A percentile compares a stretch with the other conserved stretches of the same genome.
Conservation (phyloP, 106 monocot genomes). For the Hemerocallis citrina region DNA sequence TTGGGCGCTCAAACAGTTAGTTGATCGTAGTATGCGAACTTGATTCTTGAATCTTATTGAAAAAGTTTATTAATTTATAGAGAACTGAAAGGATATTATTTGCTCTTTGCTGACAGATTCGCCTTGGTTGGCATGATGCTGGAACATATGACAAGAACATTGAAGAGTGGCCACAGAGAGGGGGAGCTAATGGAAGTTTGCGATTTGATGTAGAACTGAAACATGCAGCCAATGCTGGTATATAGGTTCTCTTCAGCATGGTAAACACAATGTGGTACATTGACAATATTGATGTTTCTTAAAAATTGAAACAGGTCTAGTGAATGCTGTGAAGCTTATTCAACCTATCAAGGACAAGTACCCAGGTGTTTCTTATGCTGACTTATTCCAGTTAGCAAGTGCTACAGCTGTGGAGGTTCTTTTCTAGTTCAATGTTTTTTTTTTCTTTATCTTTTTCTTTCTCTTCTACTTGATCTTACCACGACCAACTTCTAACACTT, state of each 20-base stretch:
- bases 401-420: constrained; percentile 90
- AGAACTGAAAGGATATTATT: not conserved
- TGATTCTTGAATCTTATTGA: too few species aligned
- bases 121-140: constrained; percentile 96
- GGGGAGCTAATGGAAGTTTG: constrained; percentile 96
- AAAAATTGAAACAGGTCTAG: constrained; percentile 52
- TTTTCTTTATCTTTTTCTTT: not conserved
- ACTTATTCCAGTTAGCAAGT: constrained; percentile 96
- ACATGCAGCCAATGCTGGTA: constrained; percentile 96
- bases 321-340: constrained; percentile 92
- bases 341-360: constrained; percentile 96
- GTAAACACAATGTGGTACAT: not conserved
- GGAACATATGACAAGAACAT: constrained; percentile 98
- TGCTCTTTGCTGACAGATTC: constrained; percentile 40
- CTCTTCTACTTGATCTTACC: not conserved
- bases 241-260: not conserved
- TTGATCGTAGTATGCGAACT: too few species aligned
- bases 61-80: not conserved
- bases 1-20: too few species aligned
- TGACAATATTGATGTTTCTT: constrained; percentile 5
- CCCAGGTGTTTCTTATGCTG: constrained; percentile 76
- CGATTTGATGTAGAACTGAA: constrained; percentile 82
- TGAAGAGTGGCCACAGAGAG: constrained; percentile 79
- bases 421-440: not conserved
- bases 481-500: not conserved